phyloP scores from a whole-genome alignment of 169 alveolate genomes.

The Plasmodium chabaudi region DNA sequence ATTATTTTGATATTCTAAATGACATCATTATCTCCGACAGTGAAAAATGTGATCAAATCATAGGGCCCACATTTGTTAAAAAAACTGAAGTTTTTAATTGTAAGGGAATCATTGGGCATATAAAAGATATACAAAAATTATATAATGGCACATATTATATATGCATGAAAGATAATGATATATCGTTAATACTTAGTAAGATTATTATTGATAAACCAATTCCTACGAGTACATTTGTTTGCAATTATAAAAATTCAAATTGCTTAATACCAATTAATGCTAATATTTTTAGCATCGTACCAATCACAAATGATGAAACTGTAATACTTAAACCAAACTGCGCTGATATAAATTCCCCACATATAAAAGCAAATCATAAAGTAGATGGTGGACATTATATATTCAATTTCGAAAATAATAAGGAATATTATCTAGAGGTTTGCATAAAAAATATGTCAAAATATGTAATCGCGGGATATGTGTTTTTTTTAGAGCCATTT shows the following conservation, averaged over 20 bases:
- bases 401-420: conserved; percentile 31
- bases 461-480: conserved; percentile 34
- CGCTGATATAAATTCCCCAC: conserved; percentile 3
- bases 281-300: conserved; percentile 14
- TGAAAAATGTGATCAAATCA: conserved; percentile 36
- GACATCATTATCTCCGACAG: conserved; percentile 33
- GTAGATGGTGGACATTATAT: conserved; percentile 28
- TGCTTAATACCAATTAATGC: conserved; percentile 24
- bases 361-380: conserved; percentile 7
- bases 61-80: conserved; percentile 24
- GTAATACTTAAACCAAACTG: conserved; percentile 47
- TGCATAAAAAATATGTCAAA: conserved; percentile 26
- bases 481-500: conserved; percentile 31
- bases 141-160: conserved; percentile 36
- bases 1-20: conserved; percentile 27
- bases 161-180: conserved; percentile 32
- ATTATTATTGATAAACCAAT: conserved; percentile 27
- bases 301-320: conserved; percentile 25
- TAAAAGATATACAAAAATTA: conserved; percentile 12
- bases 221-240: conserved; percentile 21
- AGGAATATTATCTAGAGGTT: conserved; percentile 18
- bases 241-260: conserved; percentile 24
- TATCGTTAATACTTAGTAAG: conserved; percentile 20
- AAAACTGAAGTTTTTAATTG: conserved; percentile 21
- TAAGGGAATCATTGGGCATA: conserved; percentile 27